phyloP scores from a whole-genome alignment of 2,329 filamentous ascomycete species.

The Talaromyces funiculosus region DNA sequence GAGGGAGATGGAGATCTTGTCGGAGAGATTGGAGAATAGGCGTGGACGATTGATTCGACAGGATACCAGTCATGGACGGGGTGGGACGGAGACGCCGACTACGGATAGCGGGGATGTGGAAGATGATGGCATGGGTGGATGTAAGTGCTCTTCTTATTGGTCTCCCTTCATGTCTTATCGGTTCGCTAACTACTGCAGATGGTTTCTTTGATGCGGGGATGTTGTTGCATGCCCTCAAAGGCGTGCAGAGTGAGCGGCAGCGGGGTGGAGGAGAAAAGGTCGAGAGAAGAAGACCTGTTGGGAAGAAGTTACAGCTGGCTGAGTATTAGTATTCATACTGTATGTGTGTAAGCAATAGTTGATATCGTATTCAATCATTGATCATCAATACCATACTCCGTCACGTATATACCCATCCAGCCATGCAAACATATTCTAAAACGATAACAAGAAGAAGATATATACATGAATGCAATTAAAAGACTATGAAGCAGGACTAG shows the following conservation, averaged over 20 bases:
- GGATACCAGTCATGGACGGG: conserved; percentile 35
- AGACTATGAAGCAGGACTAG: conserved; percentile 38
- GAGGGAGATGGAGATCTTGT: conserved; percentile 52
- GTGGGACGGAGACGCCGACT: conserved; percentile 55
- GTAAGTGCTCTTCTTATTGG: conserved; percentile 59
- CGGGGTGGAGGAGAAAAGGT: conserved; percentile 30
- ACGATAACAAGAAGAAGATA: background rate
- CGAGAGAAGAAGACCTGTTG: conserved; percentile 37
- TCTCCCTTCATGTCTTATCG: background rate
- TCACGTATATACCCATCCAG: background rate
- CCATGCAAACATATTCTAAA: background rate
- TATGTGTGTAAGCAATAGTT: background rate
- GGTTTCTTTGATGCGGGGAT: conserved; percentile 97
- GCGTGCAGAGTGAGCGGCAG: conserved; percentile 35
- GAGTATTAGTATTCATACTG: conserved; percentile 27
- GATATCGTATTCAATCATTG: background rate
- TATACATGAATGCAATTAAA: background rate
- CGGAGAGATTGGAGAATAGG: conserved; percentile 50
- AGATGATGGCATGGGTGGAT: conserved; percentile 87
- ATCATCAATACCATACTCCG: background rate
- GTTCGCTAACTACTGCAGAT: conserved; percentile 49
- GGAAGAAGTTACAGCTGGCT: conserved; percentile 45
- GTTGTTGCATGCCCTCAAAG: conserved; percentile 81
- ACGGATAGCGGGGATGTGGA: conserved; percentile 68
- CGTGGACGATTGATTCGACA: conserved; percentile 67